Percentiles rank a stretch among this genome's conserved stretches.
phyloP scores from a whole-genome alignment of 495 filamentous ascomycete genomes.

The Neurospora hispaniola region DNA sequence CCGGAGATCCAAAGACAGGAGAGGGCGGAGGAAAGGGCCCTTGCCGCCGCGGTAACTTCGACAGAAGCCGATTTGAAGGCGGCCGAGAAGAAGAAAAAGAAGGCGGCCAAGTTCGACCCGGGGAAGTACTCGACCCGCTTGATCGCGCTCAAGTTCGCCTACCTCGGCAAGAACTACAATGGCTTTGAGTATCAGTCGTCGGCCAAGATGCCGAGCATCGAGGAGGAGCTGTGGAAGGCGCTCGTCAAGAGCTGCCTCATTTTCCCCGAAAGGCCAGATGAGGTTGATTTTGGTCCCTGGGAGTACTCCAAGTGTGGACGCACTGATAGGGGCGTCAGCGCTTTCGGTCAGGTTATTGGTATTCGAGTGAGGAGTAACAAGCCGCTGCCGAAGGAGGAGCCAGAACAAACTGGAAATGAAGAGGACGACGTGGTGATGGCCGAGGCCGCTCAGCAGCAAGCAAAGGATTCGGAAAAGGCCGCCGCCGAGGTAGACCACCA shows the following conservation, averaged over 20 bases:
- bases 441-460: background rate
- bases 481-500: background rate
- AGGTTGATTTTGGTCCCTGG: constrained; percentile 61
- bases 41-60: constrained; percentile 3
- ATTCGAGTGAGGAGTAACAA: constrained; percentile 69
- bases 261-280: constrained; percentile 48
- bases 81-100: constrained; percentile 10
- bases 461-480: background rate
- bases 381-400: constrained; percentile 32
- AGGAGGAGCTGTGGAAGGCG: constrained; percentile 87
- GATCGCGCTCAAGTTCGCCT: constrained; percentile 88
- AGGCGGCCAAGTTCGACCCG: constrained; percentile 49
- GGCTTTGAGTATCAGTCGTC: constrained; percentile 75
- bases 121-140: constrained; percentile 71
- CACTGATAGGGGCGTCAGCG: constrained; percentile 87
- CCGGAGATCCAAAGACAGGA: background rate
- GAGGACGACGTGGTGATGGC: background rate
- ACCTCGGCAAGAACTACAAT: constrained; percentile 82
- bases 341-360: constrained; percentile 90
- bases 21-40: background rate
- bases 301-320: constrained; percentile 92
- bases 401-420: background rate
- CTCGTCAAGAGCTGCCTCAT: constrained; percentile 71
- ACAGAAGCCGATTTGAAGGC: constrained; percentile 2
- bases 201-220: constrained; percentile 63